Evolutionary conservation across 352 stramenopile genomes (phyloP), one percentile per base, ranked within the genome.

Genomic region (Globisporangium spinosum): DNA sequence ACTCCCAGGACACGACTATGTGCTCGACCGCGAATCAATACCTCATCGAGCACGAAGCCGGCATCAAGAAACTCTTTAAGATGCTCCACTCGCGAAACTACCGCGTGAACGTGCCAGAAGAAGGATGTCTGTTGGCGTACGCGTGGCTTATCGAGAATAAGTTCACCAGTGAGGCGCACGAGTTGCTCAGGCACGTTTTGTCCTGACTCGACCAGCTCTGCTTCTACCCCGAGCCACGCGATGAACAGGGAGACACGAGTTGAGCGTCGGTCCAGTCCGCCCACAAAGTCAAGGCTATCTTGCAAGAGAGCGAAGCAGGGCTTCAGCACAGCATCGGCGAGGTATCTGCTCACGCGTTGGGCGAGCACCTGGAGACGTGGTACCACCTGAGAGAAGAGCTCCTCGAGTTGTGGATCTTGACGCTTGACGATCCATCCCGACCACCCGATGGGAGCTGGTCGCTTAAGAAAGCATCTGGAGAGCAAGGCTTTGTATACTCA

Each of bases 51-150:
- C 38, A 43, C 32, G 53, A 34, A 53, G 55, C 23, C 1, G 58
- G 45, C 8, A 40, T 54, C n/a, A 20, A 45, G 47, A 64, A 20
- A 43, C 38, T 64, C 32, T 35, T 25, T 6, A 43, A 70, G 32
- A 45, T 71, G 22, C 67, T 76, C n/a, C 61, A 69, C 40, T 68
- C 70, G n/a, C 64, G 57, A 17, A 58, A 34, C 13, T 73, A 76
- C 58, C 66, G 65, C 9, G 54, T 73, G 22, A 29, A 67, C 2
- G 57, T 64, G 0, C 61, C 70, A 0, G 70, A 76, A 57, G 70
- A 76, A 64, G 70, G 60, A 7, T 66, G 56, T 29, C 43, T 75
- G 65, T 35, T 75, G 27, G 70, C 63, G 20, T 72, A 68, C 15
- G 57, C 66, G 12, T 75, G 70, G 70, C 65, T 75, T 0, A 54